phyloP scores from a whole-genome alignment of 306 rosid species.

The Lathyrus sativus region DNA sequence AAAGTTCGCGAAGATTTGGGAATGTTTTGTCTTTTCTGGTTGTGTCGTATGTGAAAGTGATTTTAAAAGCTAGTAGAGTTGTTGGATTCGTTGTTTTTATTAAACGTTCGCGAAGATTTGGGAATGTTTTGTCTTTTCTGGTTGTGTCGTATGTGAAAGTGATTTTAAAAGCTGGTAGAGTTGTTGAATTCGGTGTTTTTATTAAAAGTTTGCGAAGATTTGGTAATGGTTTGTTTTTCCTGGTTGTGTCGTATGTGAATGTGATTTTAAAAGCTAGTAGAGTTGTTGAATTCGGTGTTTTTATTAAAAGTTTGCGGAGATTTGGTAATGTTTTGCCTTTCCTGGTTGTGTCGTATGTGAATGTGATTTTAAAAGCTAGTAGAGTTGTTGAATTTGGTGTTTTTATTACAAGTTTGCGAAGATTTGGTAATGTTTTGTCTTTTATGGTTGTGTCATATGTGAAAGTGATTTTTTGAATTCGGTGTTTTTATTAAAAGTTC shows the following conservation, averaged over 20 bases:
- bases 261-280: neutral
- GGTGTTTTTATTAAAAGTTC: neutral
- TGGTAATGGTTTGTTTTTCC: neutral
- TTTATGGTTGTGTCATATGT: neutral
- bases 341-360: neutral
- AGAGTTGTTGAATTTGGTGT: neutral
- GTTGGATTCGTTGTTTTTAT: neutral
- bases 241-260: neutral
- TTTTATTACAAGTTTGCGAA: neutral
- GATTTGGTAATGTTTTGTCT: neutral
- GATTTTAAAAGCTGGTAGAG: neutral
- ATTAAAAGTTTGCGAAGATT: neutral
- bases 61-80: constrained; percentile 9
- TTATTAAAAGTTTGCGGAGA: neutral
- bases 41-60: neutral
- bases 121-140: neutral
- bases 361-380: neutral
- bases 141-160: neutral
- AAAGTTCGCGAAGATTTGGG: neutral
- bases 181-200: neutral
- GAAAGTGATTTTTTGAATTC: too few relatives aligned
- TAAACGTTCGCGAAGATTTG: neutral
- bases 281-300: neutral
- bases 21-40: neutral
- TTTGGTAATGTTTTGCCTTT: neutral